A percentile compares a stretch with the other conserved stretches of the same genome.
phyloP scores from a whole-genome alignment of 2,329 filamentous ascomycete genomes.

The Pseudocercospora crystallina region DNA sequence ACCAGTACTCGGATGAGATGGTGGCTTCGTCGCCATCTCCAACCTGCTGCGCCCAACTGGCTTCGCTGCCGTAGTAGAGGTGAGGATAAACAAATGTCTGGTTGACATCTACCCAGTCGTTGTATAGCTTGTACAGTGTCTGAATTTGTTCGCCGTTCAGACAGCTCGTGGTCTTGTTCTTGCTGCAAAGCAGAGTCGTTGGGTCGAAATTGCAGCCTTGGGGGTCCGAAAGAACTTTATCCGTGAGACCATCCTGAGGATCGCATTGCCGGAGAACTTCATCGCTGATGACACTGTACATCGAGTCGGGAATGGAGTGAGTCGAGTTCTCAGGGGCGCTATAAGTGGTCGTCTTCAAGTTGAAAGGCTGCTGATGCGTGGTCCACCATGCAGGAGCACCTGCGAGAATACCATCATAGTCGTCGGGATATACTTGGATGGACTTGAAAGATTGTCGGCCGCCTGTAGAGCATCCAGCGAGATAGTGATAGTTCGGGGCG shows the following conservation, averaged over 20 bases:
- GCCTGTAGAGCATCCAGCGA: slow-evolving; percentile 57
- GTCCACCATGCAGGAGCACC: slow-evolving; percentile 53
- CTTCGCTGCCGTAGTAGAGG: not conserved
- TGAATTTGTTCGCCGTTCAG: not conserved
- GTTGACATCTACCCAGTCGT: slow-evolving; percentile 1
- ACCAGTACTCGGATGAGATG: not conserved
- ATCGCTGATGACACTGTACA: slow-evolving; percentile 45
- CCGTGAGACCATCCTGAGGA: slow-evolving; percentile 46
- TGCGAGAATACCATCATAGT: slow-evolving; percentile 59
- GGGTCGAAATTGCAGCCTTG: slow-evolving; percentile 46
- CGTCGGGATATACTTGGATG: slow-evolving; percentile 52
- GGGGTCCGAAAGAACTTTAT: slow-evolving; percentile 50
- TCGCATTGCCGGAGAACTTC: slow-evolving; percentile 52
- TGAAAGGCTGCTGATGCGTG: slow-evolving; percentile 39
- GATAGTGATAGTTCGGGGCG: slow-evolving; percentile 50
- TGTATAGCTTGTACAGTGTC: not conserved
- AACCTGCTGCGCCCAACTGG: not conserved
- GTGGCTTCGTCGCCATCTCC: not conserved
- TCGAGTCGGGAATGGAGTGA: slow-evolving; percentile 5
- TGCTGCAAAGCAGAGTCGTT: slow-evolving; percentile 38
- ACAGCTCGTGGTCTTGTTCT: not conserved
- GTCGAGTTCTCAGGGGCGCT: not conserved
- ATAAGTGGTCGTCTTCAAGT: not conserved
- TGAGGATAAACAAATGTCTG: not conserved
- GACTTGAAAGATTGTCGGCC: slow-evolving; percentile 56